A percentile compares a stretch with the other conserved stretches of the same genome.
Conservation (phyloP, 2,329 filamentous ascomycete species). For the Ophiostoma tasmaniense region DNA sequence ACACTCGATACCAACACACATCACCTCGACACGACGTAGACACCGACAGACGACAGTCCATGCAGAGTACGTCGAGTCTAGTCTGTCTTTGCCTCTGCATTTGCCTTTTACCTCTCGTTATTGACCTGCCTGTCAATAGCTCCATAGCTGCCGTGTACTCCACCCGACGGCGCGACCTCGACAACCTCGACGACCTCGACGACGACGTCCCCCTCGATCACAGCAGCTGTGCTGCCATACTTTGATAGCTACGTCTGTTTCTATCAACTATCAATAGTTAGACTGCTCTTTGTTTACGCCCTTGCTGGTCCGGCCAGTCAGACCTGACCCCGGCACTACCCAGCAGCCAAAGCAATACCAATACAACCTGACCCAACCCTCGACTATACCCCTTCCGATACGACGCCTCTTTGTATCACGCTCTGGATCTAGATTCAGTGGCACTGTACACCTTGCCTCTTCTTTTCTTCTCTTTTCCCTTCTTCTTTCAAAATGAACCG, state of each 20-base stretch:
- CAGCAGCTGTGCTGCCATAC: background rate
- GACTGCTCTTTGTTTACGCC: background rate
- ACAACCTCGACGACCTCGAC: background rate
- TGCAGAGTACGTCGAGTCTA: background rate
- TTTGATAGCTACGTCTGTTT: background rate
- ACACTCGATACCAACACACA: background rate
- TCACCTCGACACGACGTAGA: background rate
- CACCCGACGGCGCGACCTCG: background rate
- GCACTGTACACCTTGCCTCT: background rate
- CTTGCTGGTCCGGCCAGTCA: background rate
- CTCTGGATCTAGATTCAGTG: background rate
- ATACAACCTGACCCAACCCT: background rate
- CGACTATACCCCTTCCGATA: slow-evolving; percentile 2
- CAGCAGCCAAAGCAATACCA: background rate
- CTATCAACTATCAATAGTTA: background rate
- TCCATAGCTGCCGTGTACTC: background rate
- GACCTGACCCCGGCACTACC: background rate
- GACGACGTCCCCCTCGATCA: background rate
- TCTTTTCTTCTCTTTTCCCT: background rate
- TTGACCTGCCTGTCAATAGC: background rate
- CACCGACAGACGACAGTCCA: background rate
- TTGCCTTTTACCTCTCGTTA: background rate
- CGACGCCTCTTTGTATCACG: background rate
- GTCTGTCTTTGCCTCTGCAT: background rate
- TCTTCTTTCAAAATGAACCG: slow-evolving; percentile 7